Base-by-base conservation (phyloP, 495 filamentous ascomycete species). In the Parachaetomium inaequale region DNA sequence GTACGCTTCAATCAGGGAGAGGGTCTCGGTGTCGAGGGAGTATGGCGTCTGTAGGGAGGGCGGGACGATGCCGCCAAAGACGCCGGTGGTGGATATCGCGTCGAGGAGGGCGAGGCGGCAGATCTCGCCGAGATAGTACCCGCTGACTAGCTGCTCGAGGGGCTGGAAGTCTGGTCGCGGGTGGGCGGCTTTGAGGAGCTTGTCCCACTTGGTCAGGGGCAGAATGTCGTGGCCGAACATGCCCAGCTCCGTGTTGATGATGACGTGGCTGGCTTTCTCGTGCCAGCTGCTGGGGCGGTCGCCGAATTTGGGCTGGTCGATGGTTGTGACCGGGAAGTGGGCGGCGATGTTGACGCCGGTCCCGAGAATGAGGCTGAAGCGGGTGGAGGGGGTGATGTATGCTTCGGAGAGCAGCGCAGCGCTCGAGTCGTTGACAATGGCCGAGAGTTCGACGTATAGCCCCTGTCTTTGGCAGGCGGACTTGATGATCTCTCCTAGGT, bases 181-280 rank as follows among this genome's bases (percentile, higher is more conserved):
- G 68, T 90, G 88, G 1, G 76, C 81, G 2, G 71, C 75, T 59
- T 87, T 86, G 12, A 96, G 75, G 32, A 78, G 68, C 14, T 75
- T 63, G 64, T 95, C 91, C 89, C 89, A 93, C 65, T 82, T 84
- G 4, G 90, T 92, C 49, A 87, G 75, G 10, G 88, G 84, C 5
- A 88, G 77, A 23, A 89, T 86, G 50, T 84, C 89, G 8, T 83
- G 80, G 50, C 87, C 87, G 49, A 88, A 87, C 84, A 95, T 93
- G 54, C 89, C 88, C 75, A 90, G 82, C 74, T 96, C 91, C 1
- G 91, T 96, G 76, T 96, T 96, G 56, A 94, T 83, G 31, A 96
- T 84, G 21, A 80, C 79, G 58, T 82, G 75, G 49, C 75, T 79
- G 10, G 80, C 80, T 26, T 70, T 74, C 71, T 83, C 78, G 74